phyloP scores from a whole-genome alignment of 2,329 filamentous ascomycete species.

The Aureobasidium sp. region DNA sequence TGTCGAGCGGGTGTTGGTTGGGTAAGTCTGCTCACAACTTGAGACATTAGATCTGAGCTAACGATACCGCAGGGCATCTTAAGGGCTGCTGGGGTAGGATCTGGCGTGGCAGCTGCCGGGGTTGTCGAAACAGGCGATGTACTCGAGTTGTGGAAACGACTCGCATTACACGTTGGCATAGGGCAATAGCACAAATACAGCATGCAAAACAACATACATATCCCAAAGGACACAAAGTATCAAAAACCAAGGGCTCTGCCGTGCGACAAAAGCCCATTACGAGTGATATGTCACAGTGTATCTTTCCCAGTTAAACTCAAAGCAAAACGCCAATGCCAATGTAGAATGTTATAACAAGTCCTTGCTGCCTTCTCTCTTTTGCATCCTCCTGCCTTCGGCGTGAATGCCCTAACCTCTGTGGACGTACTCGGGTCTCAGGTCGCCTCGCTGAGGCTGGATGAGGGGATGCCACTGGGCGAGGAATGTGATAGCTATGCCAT shows the following conservation, averaged over 20 bases:
- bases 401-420: background rate
- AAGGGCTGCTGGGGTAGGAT: slow-evolving; percentile 57
- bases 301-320: slow-evolving; percentile 4
- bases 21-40: slow-evolving; percentile 24
- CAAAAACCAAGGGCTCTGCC: background rate
- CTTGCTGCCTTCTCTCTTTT: background rate
- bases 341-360: background rate
- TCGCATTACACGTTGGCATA: slow-evolving; percentile 23
- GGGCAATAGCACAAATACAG: background rate
- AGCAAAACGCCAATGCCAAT: slow-evolving; percentile 1
- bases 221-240: background rate
- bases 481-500: slow-evolving; percentile 68
- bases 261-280: background rate
- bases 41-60: background rate
- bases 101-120: slow-evolving; percentile 27
- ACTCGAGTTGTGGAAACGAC: slow-evolving; percentile 26
- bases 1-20: slow-evolving; percentile 68
- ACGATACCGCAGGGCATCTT: slow-evolving; percentile 45
- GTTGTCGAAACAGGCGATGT: slow-evolving; percentile 30
- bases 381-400: background rate
- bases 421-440: slow-evolving; percentile 52
- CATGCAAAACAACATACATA: background rate
- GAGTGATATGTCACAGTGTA: slow-evolving; percentile 6
- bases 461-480: slow-evolving; percentile 90
- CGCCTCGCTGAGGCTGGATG: slow-evolving; percentile 67